Evolutionary conservation across 768 basidiomycete genomes (phyloP).

Genomic region (Rhizopogon rudus): DNA sequence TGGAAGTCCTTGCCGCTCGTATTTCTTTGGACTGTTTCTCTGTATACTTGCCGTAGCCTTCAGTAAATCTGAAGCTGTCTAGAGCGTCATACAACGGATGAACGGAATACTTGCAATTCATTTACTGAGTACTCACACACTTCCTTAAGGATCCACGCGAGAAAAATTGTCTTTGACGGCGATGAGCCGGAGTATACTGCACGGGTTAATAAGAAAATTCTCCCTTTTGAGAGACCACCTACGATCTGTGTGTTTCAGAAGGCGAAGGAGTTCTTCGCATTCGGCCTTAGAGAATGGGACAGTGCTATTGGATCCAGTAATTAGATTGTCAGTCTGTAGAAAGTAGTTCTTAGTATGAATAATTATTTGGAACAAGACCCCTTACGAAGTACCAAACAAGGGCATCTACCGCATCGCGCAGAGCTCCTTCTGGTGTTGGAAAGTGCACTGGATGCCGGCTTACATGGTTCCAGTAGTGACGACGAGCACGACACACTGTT

Average conservation of each 20-base stretch:
- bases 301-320: slow-evolving; percentile 35
- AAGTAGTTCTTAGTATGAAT: background rate
- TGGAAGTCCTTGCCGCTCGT: slow-evolving; percentile 1
- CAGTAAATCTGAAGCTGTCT: slow-evolving; percentile 42
- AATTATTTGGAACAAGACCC: background rate
- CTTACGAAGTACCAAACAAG: slow-evolving; percentile 46
- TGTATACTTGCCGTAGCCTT: slow-evolving; percentile 40
- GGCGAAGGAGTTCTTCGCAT: slow-evolving; percentile 44
- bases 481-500: slow-evolving; percentile 39
- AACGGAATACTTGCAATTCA: background rate
- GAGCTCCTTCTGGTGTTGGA: slow-evolving; percentile 34
- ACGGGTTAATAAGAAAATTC: background rate
- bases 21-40: slow-evolving; percentile 22
- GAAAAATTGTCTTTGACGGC: slow-evolving; percentile 38
- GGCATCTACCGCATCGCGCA: slow-evolving; percentile 43
- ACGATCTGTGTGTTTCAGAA: slow-evolving; percentile 31
- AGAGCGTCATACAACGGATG: background rate
- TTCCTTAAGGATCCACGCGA: slow-evolving; percentile 49
- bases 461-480: slow-evolving; percentile 50
- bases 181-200: slow-evolving; percentile 15
- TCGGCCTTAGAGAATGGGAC: slow-evolving; percentile 52
- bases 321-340: slow-evolving; percentile 42
- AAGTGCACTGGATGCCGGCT: slow-evolving; percentile 45
- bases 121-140: slow-evolving; percentile 25
- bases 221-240: background rate